Conservation (phyloP, 2,329 filamentous ascomycete genomes). For the Penicillium sp. region DNA sequence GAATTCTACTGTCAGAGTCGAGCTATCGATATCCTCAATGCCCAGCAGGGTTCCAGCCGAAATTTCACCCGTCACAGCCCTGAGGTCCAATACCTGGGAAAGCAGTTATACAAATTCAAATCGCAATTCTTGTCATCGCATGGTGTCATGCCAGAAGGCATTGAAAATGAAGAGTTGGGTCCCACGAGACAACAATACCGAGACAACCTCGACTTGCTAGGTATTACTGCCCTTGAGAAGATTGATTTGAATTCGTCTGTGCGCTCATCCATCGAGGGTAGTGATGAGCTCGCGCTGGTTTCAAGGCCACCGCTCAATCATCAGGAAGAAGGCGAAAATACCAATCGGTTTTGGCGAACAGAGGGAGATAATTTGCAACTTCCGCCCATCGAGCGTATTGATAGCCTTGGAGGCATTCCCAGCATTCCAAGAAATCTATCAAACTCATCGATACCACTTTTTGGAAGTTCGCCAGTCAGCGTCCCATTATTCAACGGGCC, state of each 20-base stretch:
- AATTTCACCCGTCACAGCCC: slow-evolving; percentile 43
- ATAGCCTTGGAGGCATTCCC: slow-evolving; percentile 24
- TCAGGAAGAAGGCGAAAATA: slow-evolving; percentile 16
- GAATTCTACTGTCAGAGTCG: slow-evolving; percentile 47
- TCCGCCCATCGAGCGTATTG: slow-evolving; percentile 15
- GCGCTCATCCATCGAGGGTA: slow-evolving; percentile 21
- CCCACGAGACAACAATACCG: slow-evolving; percentile 42
- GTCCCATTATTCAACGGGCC: slow-evolving; percentile 32
- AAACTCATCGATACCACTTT: slow-evolving; percentile 23
- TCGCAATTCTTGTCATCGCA: slow-evolving; percentile 44
- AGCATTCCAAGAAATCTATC: slow-evolving; percentile 25
- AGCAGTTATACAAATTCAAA: slow-evolving; percentile 43
- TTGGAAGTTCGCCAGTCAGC: slow-evolving; percentile 33
- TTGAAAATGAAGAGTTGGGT: slow-evolving; percentile 40
- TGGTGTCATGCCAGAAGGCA: slow-evolving; percentile 41
- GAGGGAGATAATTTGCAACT: slow-evolving; percentile 12
- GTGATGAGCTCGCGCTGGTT: slow-evolving; percentile 23
- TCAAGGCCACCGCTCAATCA: slow-evolving; percentile 16
- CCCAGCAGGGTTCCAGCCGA: slow-evolving; percentile 33
- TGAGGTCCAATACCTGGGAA: slow-evolving; percentile 44
- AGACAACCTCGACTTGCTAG: slow-evolving; percentile 44
- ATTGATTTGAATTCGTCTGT: slow-evolving; percentile 26
- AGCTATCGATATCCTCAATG: slow-evolving; percentile 48
- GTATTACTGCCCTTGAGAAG: slow-evolving; percentile 38
- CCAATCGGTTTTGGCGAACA: slow-evolving; percentile 11